phyloP scores from a whole-genome alignment of 225 moss, liverwort and hornwort genomes.

The Pseudisothecium myosuroides region DNA sequence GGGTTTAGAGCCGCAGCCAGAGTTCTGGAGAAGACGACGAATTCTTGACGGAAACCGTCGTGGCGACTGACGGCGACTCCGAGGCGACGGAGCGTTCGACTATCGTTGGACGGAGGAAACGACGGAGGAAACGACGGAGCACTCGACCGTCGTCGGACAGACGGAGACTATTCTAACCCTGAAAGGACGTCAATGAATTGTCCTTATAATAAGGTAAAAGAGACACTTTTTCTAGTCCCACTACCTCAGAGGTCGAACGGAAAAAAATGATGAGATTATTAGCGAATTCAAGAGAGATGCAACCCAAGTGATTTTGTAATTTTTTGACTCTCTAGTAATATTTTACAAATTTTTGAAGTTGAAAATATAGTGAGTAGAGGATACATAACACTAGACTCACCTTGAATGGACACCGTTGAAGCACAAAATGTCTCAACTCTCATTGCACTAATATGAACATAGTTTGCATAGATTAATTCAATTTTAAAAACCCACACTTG shows the following conservation, averaged over 20 bases:
- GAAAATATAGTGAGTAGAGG: rapidly evolving
- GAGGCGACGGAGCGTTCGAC: background rate
- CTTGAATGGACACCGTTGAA: background rate
- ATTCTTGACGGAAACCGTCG: background rate
- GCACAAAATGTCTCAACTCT: background rate
- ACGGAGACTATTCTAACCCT: background rate
- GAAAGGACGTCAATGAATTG: too few species aligned
- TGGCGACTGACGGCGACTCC: background rate
- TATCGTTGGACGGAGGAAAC: background rate
- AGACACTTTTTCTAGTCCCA: background rate
- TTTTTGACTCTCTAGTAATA: rapidly evolving
- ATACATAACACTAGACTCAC: background rate
- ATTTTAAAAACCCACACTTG: background rate
- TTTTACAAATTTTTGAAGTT: background rate
- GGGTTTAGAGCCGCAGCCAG: background rate
- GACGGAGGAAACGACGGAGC: background rate
- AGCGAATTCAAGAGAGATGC: background rate
- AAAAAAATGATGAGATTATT: background rate
- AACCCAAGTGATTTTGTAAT: background rate
- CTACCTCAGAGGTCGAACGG: background rate
- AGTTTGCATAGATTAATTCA: background rate
- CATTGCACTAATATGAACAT: background rate
- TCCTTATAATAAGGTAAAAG: background rate
- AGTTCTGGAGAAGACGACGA: background rate
- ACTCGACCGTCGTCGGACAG: background rate